These are phyloP conservation scores for Aegilops umbellulata DNA, from an alignment of 176 grass and related monocot genomes.

Conservation along the genomic window DNA sequence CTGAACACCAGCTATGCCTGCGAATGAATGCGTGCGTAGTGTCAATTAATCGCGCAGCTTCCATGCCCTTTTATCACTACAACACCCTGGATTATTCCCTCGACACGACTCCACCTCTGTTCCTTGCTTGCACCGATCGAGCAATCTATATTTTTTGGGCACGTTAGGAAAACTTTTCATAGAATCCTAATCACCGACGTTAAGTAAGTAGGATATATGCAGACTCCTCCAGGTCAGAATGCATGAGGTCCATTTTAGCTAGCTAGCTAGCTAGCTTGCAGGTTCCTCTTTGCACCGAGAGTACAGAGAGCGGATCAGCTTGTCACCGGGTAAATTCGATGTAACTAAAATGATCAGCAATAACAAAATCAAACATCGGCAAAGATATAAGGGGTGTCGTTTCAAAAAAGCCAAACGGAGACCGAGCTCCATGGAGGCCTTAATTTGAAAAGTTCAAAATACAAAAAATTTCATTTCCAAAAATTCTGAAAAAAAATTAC, in stretches of 20 bases:
- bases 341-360: not conserved
- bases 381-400: not conserved
- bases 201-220: not conserved
- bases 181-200: constrained; percentile 3
- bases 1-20: constrained; percentile 25
- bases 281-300: not conserved
- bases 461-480: too few relatives aligned
- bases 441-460: too few relatives aligned
- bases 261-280: not conserved
- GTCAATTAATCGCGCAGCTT: constrained; percentile 9
- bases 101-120: constrained; percentile 13
- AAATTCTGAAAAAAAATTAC: too few relatives aligned
- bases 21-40: constrained; percentile 16
- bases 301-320: not conserved
- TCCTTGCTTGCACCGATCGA: constrained; percentile 4
- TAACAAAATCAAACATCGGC: not conserved
- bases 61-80: constrained; percentile 32
- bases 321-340: not conserved
- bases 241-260: constrained; percentile 22
- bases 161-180: constrained; percentile 29
- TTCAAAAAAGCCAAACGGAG: too few relatives aligned
- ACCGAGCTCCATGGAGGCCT: too few relatives aligned
- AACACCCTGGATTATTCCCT: constrained; percentile 69
- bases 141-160: not conserved
- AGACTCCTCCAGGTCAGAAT: constrained; percentile 26